Evolutionary conservation across 495 filamentous ascomycete genomes (phyloP).

Genomic region (Pyrenopolyporus hunteri): DNA sequence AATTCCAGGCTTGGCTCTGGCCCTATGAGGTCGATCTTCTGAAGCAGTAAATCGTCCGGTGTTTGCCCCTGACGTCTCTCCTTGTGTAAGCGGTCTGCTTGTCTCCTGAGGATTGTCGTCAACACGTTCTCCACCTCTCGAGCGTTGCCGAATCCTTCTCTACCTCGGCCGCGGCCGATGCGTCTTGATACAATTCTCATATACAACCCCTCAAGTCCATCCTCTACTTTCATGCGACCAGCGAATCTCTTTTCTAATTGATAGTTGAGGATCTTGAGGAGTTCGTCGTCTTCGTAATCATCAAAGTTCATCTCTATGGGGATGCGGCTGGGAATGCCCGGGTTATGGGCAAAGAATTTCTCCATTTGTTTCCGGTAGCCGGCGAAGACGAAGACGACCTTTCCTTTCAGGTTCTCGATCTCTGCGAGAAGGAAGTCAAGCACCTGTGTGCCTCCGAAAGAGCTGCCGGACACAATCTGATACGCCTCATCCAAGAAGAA

Average conservation of each 20-base stretch:
- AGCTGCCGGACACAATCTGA: constrained; percentile 66
- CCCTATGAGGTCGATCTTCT: constrained; percentile 68
- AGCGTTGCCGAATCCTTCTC: constrained; percentile 76
- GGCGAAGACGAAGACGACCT: constrained; percentile 77
- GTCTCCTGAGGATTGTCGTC: constrained; percentile 60
- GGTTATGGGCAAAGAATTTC: constrained; percentile 78
- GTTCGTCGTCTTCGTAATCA: constrained; percentile 72
- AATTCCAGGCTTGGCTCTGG: constrained; percentile 65
- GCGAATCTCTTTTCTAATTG: constrained; percentile 54
- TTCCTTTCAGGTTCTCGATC: constrained; percentile 75
- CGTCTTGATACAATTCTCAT: constrained; percentile 67
- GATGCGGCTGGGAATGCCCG: constrained; percentile 74
- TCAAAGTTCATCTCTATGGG: constrained; percentile 68
- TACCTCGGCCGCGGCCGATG: constrained; percentile 65
- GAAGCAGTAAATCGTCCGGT: constrained; percentile 60
- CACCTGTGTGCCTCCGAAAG: constrained; percentile 61
- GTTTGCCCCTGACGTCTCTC: constrained; percentile 39
- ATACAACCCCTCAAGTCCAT: constrained; percentile 66
- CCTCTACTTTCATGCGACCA: constrained; percentile 64
- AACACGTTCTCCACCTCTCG: constrained; percentile 68
- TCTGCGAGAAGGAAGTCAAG: constrained; percentile 78
- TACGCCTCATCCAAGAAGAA: constrained; percentile 84
- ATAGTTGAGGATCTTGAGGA: constrained; percentile 68
- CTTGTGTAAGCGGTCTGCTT: constrained; percentile 59
- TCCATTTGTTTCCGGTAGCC: constrained; percentile 84